phyloP scores from a whole-genome alignment of 371 early-diverging fungal genomes.

The Paraphysoderma sedebokerense region DNA sequence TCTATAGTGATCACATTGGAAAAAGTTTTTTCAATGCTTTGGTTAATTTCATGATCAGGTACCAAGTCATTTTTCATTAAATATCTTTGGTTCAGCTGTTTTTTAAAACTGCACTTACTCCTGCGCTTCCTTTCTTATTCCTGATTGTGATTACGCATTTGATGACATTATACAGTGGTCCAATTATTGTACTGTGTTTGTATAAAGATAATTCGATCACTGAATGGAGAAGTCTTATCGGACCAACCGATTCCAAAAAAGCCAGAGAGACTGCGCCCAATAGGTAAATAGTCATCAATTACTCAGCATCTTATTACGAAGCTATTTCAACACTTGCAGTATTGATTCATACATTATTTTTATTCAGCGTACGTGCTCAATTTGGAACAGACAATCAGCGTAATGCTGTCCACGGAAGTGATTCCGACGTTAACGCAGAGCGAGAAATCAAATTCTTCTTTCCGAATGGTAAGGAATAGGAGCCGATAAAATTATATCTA shows the following conservation, averaged over 20 bases:
- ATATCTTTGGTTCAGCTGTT: no score
- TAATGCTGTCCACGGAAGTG: slow-evolving; percentile 18
- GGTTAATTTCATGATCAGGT: not conserved
- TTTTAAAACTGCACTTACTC: no score
- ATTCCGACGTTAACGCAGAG: slow-evolving; percentile 7
- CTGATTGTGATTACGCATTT: not conserved
- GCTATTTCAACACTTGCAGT: not conserved
- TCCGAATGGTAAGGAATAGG: slow-evolving; percentile 15
- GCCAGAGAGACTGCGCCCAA: slow-evolving; percentile 9
- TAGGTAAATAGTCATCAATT: slow-evolving; percentile 2
- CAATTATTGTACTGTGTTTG: slow-evolving; percentile 8
- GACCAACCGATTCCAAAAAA: slow-evolving; percentile 7
- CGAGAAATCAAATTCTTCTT: slow-evolving; percentile 22
- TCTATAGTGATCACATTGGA: slow-evolving; percentile 2
- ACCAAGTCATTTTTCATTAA: not conserved
- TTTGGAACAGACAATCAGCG: slow-evolving; percentile 13
- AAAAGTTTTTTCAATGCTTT: not conserved
- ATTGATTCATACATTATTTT: not conserved
- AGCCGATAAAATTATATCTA: not conserved
- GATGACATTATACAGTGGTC: slow-evolving; percentile 4
- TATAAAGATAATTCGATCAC: slow-evolving; percentile 6
- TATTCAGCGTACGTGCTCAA: slow-evolving; percentile 13
- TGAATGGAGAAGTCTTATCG: slow-evolving; percentile 6
- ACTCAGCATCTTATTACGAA: not conserved
- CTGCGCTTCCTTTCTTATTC: not conserved